A percentile compares a stretch with the other conserved stretches of the same genome.
phyloP scores from a whole-genome alignment of 2,329 filamentous ascomycete species.

The Colletotrichum tabaci region DNA sequence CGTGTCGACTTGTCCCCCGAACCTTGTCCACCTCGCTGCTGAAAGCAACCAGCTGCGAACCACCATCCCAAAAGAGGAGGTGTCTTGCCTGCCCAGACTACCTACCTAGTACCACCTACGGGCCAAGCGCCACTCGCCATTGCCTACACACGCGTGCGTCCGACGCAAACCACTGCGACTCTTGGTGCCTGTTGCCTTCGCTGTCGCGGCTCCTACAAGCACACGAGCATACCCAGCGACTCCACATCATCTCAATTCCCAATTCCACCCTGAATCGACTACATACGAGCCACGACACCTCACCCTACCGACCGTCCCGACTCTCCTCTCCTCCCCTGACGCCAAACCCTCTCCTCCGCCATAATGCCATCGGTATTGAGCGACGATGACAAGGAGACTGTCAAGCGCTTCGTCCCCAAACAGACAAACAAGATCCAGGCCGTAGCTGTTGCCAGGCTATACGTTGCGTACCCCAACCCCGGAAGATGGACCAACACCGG shows the following conservation, averaged over 20 bases:
- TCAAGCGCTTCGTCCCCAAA: constrained; percentile 95
- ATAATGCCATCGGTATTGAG: constrained; percentile 79
- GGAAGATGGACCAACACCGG: constrained; percentile 95
- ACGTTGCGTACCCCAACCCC: constrained; percentile 89
- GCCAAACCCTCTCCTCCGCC: constrained; percentile 36
- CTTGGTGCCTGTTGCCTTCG: constrained; percentile 28
- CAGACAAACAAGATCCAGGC: constrained; percentile 97
- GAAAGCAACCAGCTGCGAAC: constrained; percentile 38
- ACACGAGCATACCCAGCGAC: constrained; percentile 35
- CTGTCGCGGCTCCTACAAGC: constrained; percentile 37
- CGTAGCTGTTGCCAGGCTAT: constrained; percentile 92
- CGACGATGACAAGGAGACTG: constrained; percentile 95
- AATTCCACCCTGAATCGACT: constrained; percentile 37
- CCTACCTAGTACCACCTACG: constrained; percentile 7
- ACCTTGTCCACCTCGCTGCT: constrained; percentile 34
- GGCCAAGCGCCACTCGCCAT: constrained; percentile 40
- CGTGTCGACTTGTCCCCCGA: constrained; percentile 16
- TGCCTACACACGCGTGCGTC: constrained; percentile 39
- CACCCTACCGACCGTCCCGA: constrained; percentile 16
- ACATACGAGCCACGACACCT: constrained; percentile 37
- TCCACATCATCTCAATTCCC: constrained; percentile 39
- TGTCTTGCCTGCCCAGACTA: constrained; percentile 29
- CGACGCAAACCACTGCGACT: constrained; percentile 33
- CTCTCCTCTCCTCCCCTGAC: constrained; percentile 20
- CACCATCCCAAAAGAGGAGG: constrained; percentile 41